Percentiles rank a stretch among this genome's conserved stretches.
phyloP scores from a whole-genome alignment of 1,284 basidiomycete species.

The Puccinia triticina region DNA sequence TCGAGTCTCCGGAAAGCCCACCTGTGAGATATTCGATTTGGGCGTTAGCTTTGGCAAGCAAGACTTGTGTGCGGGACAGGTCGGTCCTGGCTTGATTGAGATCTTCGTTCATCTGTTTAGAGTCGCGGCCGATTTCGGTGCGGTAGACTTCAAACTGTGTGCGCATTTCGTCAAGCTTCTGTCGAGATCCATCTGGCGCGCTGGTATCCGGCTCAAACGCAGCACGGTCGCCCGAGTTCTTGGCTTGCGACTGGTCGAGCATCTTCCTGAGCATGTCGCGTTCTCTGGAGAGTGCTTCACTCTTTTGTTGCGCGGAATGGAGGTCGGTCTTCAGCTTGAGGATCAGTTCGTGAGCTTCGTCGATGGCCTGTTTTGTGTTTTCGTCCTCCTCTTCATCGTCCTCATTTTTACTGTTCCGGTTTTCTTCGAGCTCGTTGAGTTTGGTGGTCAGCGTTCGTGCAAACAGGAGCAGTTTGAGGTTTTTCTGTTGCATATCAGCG shows the following conservation, averaged over 20 bases:
- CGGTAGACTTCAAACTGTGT: slow-evolving; percentile 75
- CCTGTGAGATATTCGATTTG: slow-evolving; percentile 68
- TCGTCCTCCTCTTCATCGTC: slow-evolving; percentile 57
- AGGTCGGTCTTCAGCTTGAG: slow-evolving; percentile 76
- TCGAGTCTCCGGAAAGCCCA: slow-evolving; percentile 51
- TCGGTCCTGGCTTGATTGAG: slow-evolving; percentile 70
- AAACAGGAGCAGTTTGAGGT: slow-evolving; percentile 81
- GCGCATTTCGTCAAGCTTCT: slow-evolving; percentile 70
- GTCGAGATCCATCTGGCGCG: slow-evolving; percentile 57
- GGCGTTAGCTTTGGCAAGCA: slow-evolving; percentile 77
- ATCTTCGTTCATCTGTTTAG: slow-evolving; percentile 72
- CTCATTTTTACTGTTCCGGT: slow-evolving; percentile 53
- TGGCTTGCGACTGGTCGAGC: slow-evolving; percentile 62
- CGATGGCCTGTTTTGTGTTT: slow-evolving; percentile 78
- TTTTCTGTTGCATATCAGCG: slow-evolving; percentile 80
- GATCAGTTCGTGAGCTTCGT: slow-evolving; percentile 83
- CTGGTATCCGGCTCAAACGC: not conserved
- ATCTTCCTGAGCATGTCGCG: slow-evolving; percentile 81
- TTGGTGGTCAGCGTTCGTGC: slow-evolving; percentile 67
- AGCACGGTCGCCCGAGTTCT: not conserved
- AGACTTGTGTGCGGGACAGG: slow-evolving; percentile 69
- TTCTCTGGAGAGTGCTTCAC: slow-evolving; percentile 80
- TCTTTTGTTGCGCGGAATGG: slow-evolving; percentile 70
- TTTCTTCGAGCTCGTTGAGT: slow-evolving; percentile 61
- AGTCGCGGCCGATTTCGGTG: slow-evolving; percentile 74